Conservation (phyloP, 176 grass and related monocot genomes). For the Ensete glaucum region DNA sequence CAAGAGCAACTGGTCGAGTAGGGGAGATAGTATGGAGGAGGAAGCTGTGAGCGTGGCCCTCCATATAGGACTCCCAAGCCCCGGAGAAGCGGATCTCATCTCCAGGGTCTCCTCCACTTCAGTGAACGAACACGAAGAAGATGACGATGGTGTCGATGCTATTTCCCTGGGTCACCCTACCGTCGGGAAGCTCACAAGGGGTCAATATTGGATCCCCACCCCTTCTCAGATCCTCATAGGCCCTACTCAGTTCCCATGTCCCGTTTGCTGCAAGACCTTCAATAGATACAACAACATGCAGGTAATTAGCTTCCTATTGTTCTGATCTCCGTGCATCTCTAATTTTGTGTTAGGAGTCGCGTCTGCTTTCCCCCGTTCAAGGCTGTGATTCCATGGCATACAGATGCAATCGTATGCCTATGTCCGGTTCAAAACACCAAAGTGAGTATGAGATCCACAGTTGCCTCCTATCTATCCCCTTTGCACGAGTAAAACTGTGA, state of each 20-base stretch:
- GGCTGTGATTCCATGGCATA: background rate
- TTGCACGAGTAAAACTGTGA: too few species aligned
- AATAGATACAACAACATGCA: slow-evolving; percentile 24
- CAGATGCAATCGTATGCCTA: background rate
- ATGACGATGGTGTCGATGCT: slow-evolving; percentile 4
- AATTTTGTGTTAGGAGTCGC: background rate
- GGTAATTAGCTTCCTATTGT: background rate
- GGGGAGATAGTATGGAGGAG: background rate
- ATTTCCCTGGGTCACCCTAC: slow-evolving; percentile 33
- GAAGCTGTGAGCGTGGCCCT: slow-evolving; percentile 56
- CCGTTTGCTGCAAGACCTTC: slow-evolving; percentile 18
- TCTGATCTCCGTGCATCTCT: background rate
- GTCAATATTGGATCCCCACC: slow-evolving; percentile 15
- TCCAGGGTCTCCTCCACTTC: slow-evolving; percentile 7
- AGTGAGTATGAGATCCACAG: too few species aligned
- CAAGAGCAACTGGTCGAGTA: background rate
- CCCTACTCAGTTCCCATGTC: slow-evolving; percentile 6
- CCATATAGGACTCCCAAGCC: slow-evolving; percentile 68
- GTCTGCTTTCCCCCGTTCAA: background rate
- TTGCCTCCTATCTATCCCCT: too few species aligned
- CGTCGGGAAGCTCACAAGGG: slow-evolving; percentile 1
- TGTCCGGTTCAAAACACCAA: too few species aligned
- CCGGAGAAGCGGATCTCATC: slow-evolving; percentile 18
- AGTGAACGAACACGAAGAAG: slow-evolving; percentile 11
- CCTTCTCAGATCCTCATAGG: slow-evolving; percentile 8